Evolutionary conservation across 2,329 filamentous ascomycete species (phyloP).

Genomic region (Penicillium nordicum): DNA sequence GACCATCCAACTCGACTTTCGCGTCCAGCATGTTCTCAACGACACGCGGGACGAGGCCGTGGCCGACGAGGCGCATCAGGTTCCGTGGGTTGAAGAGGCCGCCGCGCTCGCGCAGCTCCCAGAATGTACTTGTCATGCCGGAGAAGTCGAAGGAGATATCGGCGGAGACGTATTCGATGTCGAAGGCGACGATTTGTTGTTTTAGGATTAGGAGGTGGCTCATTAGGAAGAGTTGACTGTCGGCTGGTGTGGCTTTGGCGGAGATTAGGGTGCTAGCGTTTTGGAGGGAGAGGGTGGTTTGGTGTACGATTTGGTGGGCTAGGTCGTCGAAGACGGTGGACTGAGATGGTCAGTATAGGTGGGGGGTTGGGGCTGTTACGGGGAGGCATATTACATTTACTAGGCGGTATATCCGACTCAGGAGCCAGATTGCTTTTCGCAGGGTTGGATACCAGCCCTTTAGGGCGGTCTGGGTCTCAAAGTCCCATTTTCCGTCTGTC

Average conservation of each 20-base stretch:
- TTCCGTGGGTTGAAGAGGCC: conserved; percentile 64
- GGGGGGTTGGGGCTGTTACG: neutral
- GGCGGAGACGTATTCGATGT: conserved; percentile 74
- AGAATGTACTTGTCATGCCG: conserved; percentile 63
- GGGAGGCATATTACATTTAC: conserved; percentile 53
- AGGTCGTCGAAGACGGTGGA: conserved; percentile 68
- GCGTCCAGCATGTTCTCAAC: conserved; percentile 70
- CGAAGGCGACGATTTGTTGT: conserved; percentile 91
- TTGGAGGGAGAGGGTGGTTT: conserved; percentile 80
- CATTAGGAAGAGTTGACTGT: conserved; percentile 87
- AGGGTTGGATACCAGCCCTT: conserved; percentile 65
- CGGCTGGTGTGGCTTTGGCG: conserved; percentile 58
- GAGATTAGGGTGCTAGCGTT: conserved; percentile 70
- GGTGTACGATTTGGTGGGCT: conserved; percentile 79
- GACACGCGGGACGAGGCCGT: conserved; percentile 60
- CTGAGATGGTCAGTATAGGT: conserved; percentile 34
- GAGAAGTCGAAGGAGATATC: conserved; percentile 66
- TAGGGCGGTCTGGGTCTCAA: conserved; percentile 56
- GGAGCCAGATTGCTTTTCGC: conserved; percentile 64
- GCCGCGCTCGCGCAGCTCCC: conserved; percentile 63
- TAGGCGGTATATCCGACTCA: conserved; percentile 66
- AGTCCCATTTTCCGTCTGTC: conserved; percentile 49
- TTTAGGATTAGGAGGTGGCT: conserved; percentile 93
- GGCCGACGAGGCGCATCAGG: conserved; percentile 57
- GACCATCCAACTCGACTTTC: conserved; percentile 64